phyloP scores from a whole-genome alignment of 768 basidiomycete species.

The Mrakia gelida region DNA sequence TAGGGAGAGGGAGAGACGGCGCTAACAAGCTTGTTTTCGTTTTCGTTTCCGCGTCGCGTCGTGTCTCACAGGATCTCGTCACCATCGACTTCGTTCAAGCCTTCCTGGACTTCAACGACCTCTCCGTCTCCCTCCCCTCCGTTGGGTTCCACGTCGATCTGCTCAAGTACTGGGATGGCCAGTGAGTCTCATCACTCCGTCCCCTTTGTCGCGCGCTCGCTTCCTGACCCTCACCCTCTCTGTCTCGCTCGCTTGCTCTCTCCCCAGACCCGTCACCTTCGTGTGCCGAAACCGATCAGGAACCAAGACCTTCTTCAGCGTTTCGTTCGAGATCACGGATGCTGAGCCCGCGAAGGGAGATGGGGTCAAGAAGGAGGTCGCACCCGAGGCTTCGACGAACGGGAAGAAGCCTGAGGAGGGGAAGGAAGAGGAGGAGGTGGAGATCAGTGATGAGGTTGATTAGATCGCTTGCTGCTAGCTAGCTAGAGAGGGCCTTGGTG shows the following conservation, averaged over 20 bases:
- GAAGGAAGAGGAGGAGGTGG: constrained; percentile 2
- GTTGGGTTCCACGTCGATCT: constrained; percentile 29
- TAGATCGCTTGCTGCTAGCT: background rate
- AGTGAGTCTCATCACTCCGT: background rate
- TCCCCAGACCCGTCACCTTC: constrained; percentile 22
- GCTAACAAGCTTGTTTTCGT: no score
- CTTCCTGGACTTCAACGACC: constrained; percentile 31
- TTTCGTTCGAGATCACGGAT: constrained; percentile 28
- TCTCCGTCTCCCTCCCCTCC: constrained; percentile 25
- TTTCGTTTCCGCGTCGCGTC: background rate
- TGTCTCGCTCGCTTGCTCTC: no score
- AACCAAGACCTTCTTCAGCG: constrained; percentile 23
- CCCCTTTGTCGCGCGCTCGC: background rate
- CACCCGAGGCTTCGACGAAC: background rate
- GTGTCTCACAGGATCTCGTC: constrained; percentile 19
- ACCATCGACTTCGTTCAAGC: constrained; percentile 28
- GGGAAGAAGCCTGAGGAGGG: background rate
- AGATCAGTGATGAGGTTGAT: constrained; percentile 19
- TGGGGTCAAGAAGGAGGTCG: background rate
- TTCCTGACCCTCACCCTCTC: background rate
- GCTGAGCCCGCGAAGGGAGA: background rate
- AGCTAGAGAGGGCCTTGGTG: background rate
- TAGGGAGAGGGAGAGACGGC: no score
- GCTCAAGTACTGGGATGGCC: constrained; percentile 32
- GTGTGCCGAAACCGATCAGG: constrained; percentile 26